Base-by-base conservation (phyloP, 306 rosid genomes). In the Pyrus bretschneideri region DNA sequence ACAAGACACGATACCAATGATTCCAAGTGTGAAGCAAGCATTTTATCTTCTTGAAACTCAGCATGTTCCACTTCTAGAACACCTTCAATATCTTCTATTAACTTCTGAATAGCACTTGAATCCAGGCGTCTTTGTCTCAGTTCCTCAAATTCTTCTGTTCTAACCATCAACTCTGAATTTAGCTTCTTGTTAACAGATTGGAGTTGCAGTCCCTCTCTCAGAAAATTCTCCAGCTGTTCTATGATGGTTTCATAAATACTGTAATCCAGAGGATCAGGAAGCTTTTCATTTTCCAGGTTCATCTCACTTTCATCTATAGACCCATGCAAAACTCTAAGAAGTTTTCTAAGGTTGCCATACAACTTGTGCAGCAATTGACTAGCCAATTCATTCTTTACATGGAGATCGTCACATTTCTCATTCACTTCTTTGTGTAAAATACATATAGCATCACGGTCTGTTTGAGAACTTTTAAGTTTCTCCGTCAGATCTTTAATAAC, bases 1-100 rank as follows among this genome's bases (percentile, higher is more conserved):
- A 92, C 80, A 89, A 95, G 91, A 80, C 84, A 74, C 15, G 86
- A 83, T 52, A 95, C 85, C 75, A 92, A 55, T 44, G 86, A 85
- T 65, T 86, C 88, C 65, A 95, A 86, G 81, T 65, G 82, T 40
- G 80, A 74, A 80, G 92, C 83, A 10, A 95, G 93, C 0, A 80
- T 74, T 78, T 79, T 72, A 78, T 76, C 84, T 23, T 67, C 54
- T 58, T 84, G 78, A 11, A 67, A 66, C 82, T 77, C 83, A 51
- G 81, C 38, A 62, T 82, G 81, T 33, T 89, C 91, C 75, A 72
- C 71, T 70, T 83, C 81, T 71, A 95, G 87, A 70, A 81, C 85
- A 66, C 87, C 80, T 31, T 81, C 86, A 79, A 89, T 81, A 81
- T 87, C 88, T 74, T 86, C 86, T 78, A 89, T 79, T 81, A 92